Base-by-base conservation (phyloP, 306 rosid genomes). In the Datisca glomerata region DNA sequence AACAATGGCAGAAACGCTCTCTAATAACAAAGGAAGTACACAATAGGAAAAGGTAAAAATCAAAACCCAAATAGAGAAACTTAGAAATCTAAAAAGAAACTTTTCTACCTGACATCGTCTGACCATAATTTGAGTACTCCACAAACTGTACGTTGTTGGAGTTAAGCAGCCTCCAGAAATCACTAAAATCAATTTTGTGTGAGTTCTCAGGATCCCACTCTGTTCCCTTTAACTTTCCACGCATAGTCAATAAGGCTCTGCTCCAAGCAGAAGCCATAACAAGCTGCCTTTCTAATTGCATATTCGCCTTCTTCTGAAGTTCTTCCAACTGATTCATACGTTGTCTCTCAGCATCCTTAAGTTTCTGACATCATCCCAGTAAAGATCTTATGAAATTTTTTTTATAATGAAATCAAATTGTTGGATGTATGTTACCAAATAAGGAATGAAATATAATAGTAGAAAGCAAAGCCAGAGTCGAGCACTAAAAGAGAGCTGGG, bases 181-280 rank as follows among this genome's bases (percentile, higher is more conserved):
- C 86, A 32, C 95, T 84, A 39, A 66, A 89, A 41, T 75, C 72
- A 56, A 89, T 89, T 69, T 55, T 63, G 56, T 84, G 93, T 5
- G 98, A 89, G 56, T 68, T 75, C 59, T 77, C 93, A 24, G 95
- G 98, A 75, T 89, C 98, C 83, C 84, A 80, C 51, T 89, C 93
- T 1, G 93, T 75, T 52, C 95, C 98, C 71, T 63, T 84, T 34
- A 89, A 60, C 67, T 84, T 84, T 41, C 95, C 93, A 0, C 91
- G 76, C 63, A 68, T 22, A 23, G 74, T 61, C 78, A 89, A 55
- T 64, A 89, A 66, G 51, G 78, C 64, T 69, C 95, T 72, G 47
- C 94, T 83, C 93, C 86, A 80, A 12, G 53, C 29, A 22, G 98
- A 84, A 62, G 98, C 98, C 98, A 89, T 63, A 21, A 80, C 91